Conservation (phyloP, 768 basidiomycete genomes). For the Terana coerulea region DNA sequence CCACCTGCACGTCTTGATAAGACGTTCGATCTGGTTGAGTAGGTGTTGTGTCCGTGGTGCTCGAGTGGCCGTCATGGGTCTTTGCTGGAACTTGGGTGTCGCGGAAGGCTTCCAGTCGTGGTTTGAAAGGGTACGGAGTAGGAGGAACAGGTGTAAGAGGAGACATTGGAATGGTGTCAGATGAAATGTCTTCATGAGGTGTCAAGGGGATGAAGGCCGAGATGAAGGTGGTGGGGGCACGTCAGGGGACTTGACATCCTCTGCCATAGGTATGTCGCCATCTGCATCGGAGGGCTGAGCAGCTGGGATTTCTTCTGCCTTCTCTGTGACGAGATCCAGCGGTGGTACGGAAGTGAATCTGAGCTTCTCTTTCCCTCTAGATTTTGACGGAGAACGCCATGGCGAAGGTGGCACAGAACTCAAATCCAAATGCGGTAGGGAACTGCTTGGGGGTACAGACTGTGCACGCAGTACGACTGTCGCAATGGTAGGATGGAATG, state of each 20-base stretch:
- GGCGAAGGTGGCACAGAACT: slow-evolving; percentile 17
- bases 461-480: slow-evolving; percentile 7
- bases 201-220: slow-evolving; percentile 1
- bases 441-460: slow-evolving; percentile 15
- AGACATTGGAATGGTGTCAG: neutral
- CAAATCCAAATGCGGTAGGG: slow-evolving; percentile 16
- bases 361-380: slow-evolving; percentile 5
- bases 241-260: neutral
- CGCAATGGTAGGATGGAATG: neutral
- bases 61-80: no score
- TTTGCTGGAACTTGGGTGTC: no score
- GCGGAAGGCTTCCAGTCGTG: no score
- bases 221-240: neutral
- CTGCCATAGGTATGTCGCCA: slow-evolving; percentile 3
- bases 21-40: neutral
- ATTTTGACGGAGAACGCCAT: slow-evolving; percentile 11
- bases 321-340: neutral
- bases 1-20: neutral
- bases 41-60: no score
- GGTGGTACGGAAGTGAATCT: slow-evolving; percentile 19
- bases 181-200: neutral
- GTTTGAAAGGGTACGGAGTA: neutral
- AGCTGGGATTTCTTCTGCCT: neutral
- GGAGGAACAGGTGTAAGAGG: slow-evolving; percentile 2
- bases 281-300: neutral